Evolutionary conservation across 345 rosid species (phyloP), one percentile per base, ranked within the genome.

Genomic region (Noccaea bulbosa): DNA sequence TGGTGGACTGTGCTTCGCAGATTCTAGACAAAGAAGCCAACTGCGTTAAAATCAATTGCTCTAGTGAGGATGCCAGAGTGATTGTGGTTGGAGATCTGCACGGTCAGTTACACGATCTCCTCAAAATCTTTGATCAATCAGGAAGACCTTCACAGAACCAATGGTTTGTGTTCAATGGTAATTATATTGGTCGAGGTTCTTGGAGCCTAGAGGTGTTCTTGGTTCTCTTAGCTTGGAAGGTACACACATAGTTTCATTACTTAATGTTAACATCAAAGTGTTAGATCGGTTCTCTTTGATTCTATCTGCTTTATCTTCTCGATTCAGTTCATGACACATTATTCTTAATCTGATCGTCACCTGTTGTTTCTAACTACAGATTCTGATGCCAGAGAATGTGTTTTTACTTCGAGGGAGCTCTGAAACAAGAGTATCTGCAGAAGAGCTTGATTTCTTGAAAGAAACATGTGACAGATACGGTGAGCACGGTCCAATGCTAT

Each of bases 191-290:
- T 68, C 74, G 73, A 39, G 80, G 84, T 38, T 64, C 79, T 8
- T 83, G 83, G 78, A 73, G 84, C 67, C 44, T 81, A 40, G 84
- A 83, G 66, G 78, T 78, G 49, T 67, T 83, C 67, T 65, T 79
- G 67, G 69, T 77, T 46, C 77, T 83, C 64, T 67, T 83, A 81
- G 86, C 84, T 33, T 81, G 81, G 84, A 81, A 83, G 86, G 86
- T 83, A 83, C 65, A 17, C 33, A 32, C 10, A 30, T 39, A 38
- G 52, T 37, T 49, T 49, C 43, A 15, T 45, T n/a, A 17, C 52
- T 67, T 30, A 7, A 16, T 41, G 12, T 46, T 69, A 27, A 27
- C 16, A 47, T 49, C 1, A 20, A 20, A 20, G 22, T 20, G 22
- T 20, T 20, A 1, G 22, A 20, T 20, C 1, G 22, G 24, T 44